Base-by-base conservation (phyloP, 2,329 filamentous ascomycete genomes). In the Mariannaea elegans region DNA sequence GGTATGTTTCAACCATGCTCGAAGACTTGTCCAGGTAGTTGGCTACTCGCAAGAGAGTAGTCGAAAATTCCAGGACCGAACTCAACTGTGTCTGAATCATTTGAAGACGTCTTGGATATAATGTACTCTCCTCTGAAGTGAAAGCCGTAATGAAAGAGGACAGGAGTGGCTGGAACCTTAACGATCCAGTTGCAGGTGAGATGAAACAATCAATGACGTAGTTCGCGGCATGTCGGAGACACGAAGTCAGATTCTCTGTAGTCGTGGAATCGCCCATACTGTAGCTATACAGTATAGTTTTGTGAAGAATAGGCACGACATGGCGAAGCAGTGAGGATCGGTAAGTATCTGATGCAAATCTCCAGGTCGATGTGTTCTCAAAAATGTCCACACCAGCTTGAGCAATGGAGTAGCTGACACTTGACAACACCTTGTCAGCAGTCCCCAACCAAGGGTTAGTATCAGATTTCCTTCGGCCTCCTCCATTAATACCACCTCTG, bases 311-410 rank as follows among this genome's bases (percentile, higher is more conserved):
- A 5, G 83, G 83, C 23, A 92, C 84, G 23, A 97, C 86, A 39
- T 83, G 82, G 16, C 84, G 82, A 59, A 92, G 86, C 47, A 97
- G 84, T 56, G 88, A 81, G 49, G 88, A 85, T 41, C 90, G 87
- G 65, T 94, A 89, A 23, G 88, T 80, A 10, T 87, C 82, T 2
- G 85, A 83, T 7, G 85, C 82, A 73, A 96, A 97, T 66, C 89
- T 90, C 95, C 94, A 99, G 5, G 89, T 93, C 27, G 88, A 86
- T 34, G 90, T 91, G 74, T 90, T 95, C 77, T 97, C 93, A 66
- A 96, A 90, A 7, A 96, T 86, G 71, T 97, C 93, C 21, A 96
- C 84, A 64, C 92, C 83, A 2, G 89, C 89, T 65, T 91, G 88
- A 7, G 90, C 89, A 68, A 94, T 90, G 4, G 89, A 88, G 44